Base-by-base conservation (phyloP, 768 basidiomycete species). In the Infundibulicybe gibba region DNA sequence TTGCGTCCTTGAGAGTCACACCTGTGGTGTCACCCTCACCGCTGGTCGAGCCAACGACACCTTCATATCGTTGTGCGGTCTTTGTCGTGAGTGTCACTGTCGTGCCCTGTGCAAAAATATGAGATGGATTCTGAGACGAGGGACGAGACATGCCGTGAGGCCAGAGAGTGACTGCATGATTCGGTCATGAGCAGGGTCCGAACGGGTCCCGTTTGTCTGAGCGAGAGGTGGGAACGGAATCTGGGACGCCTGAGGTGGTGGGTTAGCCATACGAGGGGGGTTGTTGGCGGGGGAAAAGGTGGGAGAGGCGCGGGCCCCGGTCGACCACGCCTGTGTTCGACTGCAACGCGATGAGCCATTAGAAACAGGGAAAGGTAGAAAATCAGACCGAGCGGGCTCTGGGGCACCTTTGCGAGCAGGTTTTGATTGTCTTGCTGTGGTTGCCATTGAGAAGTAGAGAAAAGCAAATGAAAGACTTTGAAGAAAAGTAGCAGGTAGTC, bases 51-150 rank as follows among this genome's bases (percentile, higher is more conserved):
- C 57, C 67, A 47, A 92, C 70, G 53, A 80, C 80, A 47, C 89
- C 90, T 61, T 91, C 87, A 62, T 81, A 85, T 52, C 87, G 87
- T 55, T 80, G 74, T 31, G 73, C 69, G 12, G 83, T 75, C 75
- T 87, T 88, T 39, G 85, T 87, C 17, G 65, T 61, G 49, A 92
- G 74, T n/a, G 87, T 87, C 57, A 92, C 74, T 32, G 85, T 88
- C 5, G 85, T 88, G 34, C 90, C 88, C 89, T 53, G 44, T 14
- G 20, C 17, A 38, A 44, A 16, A 38, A 38, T 21, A 48, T 32
- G 31, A 47, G 32, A 21, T 40, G 45, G 37, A 31, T 16, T 25
- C n/a, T 3, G 13, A 45, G 38, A 42, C 30, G 41, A 32, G 44
- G 12, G 31, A 15, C 11, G 21, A 21, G 44, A 77, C 86, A 61